Evolutionary conservation across 129 eudicot species (phyloP), one percentile per base, ranked within the genome.

Genomic region (Apium graveolens): DNA sequence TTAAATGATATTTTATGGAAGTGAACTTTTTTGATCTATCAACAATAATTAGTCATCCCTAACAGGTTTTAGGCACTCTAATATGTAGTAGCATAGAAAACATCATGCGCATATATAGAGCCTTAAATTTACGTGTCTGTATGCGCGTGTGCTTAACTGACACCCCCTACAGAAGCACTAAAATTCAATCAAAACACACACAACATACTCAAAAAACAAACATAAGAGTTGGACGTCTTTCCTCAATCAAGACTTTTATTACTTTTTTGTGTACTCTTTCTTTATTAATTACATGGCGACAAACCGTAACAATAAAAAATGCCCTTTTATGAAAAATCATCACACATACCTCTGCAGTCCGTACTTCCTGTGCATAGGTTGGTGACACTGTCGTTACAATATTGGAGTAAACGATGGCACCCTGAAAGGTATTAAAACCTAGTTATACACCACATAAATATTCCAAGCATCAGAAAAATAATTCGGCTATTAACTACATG

Each of bases 341-440:
- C 41, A 42, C 45, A 49, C 89, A 76, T 91, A 95, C 98, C 98
- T 95, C 88, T 60, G 90, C 77, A 37, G 89, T 90, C 63, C 87
- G 90, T 81, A 92, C 99, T 84, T 95, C 99, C 82, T 95, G 96
- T 26, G 97, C 97, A 81, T 95, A 95, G 75, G 99, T 90, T 41
- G 99, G 97, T 78, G 99, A 95, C 39, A 95, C 99, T 44, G 99
- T 95, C 70, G 99, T 92, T 71, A 95, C 99, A 60, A 95, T 92
- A 85, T 95, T 95, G 60, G 99, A 95, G 88, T 87, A 95, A 82
- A 95, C 99, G 20, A 95, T 78, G 84, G 99, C 99, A 68, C 99
- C 99, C 99, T 95, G 83, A 74, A 79, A 85, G 77, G 55, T 76
- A 83, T 10, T 81, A 51, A 31, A 73, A 83, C 76, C 79, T 55